These are phyloP conservation scores for Xylaria sp. DNA, from an alignment of 2,329 filamentous ascomycete species.

Conservation along the genomic window DNA sequence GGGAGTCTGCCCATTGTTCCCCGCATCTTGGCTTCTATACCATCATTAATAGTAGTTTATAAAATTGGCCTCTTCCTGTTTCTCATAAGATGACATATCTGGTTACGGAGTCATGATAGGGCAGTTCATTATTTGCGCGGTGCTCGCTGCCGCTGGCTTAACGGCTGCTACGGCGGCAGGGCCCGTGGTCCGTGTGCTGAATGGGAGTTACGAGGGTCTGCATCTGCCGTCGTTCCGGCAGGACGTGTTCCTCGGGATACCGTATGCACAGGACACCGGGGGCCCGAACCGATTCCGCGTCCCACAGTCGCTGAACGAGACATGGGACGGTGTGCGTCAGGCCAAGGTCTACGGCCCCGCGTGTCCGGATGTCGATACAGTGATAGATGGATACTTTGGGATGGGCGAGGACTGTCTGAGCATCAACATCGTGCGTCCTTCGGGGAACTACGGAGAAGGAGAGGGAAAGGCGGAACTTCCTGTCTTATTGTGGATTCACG, in stretches of 20 bases:
- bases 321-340: constrained; percentile 52
- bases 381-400: constrained; percentile 37
- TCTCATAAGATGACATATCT: neutral
- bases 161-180: constrained; percentile 11
- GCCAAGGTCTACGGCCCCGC: constrained; percentile 57
- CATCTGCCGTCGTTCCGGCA: constrained; percentile 52
- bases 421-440: constrained; percentile 48
- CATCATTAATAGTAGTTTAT: neutral
- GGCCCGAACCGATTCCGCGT: constrained; percentile 51
- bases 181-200: constrained; percentile 43
- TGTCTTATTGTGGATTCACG: constrained; percentile 50
- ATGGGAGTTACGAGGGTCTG: constrained; percentile 52
- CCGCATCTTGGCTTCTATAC: constrained; percentile 8
- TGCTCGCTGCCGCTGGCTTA: constrained; percentile 2
- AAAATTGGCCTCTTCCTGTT: neutral
- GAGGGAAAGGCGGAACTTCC: constrained; percentile 37
- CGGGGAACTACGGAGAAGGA: constrained; percentile 19
- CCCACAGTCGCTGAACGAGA: constrained; percentile 51
- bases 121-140: neutral
- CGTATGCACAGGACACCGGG: constrained; percentile 52
- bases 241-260: constrained; percentile 54
- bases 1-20: neutral
- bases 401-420: constrained; percentile 50
- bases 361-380: constrained; percentile 41
- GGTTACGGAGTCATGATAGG: constrained; percentile 2